Base-by-base conservation (phyloP, 2,329 filamentous ascomycete genomes). In the Nemania abortiva region DNA sequence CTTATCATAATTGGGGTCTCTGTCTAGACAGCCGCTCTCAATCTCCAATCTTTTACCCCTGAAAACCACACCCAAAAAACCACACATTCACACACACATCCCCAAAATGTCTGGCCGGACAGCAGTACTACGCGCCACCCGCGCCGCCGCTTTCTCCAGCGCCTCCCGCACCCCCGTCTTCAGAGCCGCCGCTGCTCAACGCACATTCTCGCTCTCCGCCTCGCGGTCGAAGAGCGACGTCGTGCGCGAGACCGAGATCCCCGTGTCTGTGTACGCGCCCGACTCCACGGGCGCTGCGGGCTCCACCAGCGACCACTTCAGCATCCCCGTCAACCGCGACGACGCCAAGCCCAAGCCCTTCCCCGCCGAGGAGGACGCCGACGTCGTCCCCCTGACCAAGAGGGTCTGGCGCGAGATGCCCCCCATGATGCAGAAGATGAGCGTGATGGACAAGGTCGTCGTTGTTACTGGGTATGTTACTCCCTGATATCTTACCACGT, bases 361-460 rank as follows among this genome's bases (percentile, higher is more conserved):
- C 72, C 81, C 81, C 58, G 79, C 80, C 15, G 74, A 79, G 52
- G 84, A 87, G 74, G 81, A 86, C 59, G 84, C 85, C 55, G 77
- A 80, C 15, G 82, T 89, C 57, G 75, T 81, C 29, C 88, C 88
- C 22, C 82, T 91, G 53, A 83, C 83, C 71, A 81, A 84, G 69
- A 82, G 84, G 74, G 82, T 88, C 64, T 89, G 84, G 79, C 79
- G 85, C 57, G 80, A 84, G 52, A 84, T 93, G 78, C 87, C 90
- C 5, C 84, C 86, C 34, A 93, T 90, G 42, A 84, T 93, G 81
- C 85, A 89, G 81, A 91, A 87, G 81, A 91, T 92, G 86, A 89
- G 85, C 61, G 85, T 93, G 69, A 87, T 87, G 79, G 90, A 85
- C 78, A 93, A 93, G 85, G 88, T 90, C 65, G 90, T 92, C 73